Base-by-base conservation (phyloP, 495 filamentous ascomycete genomes). In the Hyaloscypha finlandica region DNA sequence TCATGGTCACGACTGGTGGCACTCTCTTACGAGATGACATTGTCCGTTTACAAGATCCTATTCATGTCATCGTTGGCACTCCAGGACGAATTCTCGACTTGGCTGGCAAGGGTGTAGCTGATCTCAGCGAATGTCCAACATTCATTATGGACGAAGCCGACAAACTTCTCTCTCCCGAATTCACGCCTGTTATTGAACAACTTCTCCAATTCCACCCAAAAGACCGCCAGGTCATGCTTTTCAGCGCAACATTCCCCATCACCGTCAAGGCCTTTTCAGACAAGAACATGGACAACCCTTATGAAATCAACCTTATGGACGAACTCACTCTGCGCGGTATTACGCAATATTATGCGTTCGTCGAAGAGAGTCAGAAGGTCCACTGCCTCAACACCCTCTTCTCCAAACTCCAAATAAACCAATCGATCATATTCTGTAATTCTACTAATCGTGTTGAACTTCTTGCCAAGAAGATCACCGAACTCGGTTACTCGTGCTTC, bases 381-480 rank as follows among this genome's bases (percentile, higher is more conserved):
- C 96, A 98, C 80, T 99, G 95, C 77, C 81, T 99, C 48, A 99
- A 99, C 80, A 99, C 95, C 1, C 88, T 99, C 51, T 99, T 99
- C 83, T 96, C 92, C 61, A 97, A 97, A 80, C 88, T 99, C 14
- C 95, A 98, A 78, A 99, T 99, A 80, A 99, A 99, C 77, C 95
- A 99, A 82, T 98, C 96, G 59, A 99, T 99, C 81, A 99, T 99
- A 74, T 99, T 99, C 81, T 99, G 95, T 83, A 99, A 99, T 77
- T 98, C 96, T 51, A 98, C 95, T 51, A 97, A 97, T 74, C 93
- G 95, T 54, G 95, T 99, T 20, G 95, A 99, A 77, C 83, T 99
- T 20, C 85, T 99, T 22, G 95, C 95, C 39, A 99, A 99, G 83
- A 99, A 98, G 78, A 99, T 99, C 74, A 98, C 96, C 16, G 95